Evolutionary conservation across 2,329 filamentous ascomycete species (phyloP).

Genomic region (Colletotrichum abscissum): DNA sequence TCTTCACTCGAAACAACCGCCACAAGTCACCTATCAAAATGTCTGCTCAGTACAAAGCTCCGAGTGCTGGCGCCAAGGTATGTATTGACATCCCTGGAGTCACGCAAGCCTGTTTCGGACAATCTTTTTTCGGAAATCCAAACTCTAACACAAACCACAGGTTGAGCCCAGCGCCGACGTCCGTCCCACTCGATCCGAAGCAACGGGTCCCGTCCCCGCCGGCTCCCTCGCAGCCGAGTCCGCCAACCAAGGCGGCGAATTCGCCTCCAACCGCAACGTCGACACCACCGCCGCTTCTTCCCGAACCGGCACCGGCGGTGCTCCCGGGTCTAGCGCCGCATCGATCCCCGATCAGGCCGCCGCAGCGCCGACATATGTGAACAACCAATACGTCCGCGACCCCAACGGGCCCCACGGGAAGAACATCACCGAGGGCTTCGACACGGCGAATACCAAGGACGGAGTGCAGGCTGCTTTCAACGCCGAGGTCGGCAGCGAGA

Average conservation of each 20-base stretch:
- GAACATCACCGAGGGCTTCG: constrained; percentile 52
- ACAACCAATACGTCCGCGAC: constrained; percentile 46
- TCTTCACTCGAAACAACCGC: neutral
- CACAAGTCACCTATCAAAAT: neutral
- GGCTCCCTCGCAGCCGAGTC: constrained; percentile 86
- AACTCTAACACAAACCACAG: constrained; percentile 44
- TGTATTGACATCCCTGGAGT: neutral
- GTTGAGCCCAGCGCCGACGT: constrained; percentile 60
- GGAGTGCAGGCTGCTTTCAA: constrained; percentile 52
- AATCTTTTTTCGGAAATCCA: neutral
- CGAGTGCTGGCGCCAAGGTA: constrained; percentile 33
- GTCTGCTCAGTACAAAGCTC: constrained; percentile 19
- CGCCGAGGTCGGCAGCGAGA: constrained; percentile 56
- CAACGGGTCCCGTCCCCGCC: constrained; percentile 70
- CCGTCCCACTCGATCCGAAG: constrained; percentile 64
- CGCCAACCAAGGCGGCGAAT: constrained; percentile 66
- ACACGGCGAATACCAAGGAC: constrained; percentile 46
- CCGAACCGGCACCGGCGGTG: constrained; percentile 5
- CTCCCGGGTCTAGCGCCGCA: constrained; percentile 19
- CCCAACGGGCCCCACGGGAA: constrained; percentile 54
- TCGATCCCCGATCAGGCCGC: constrained; percentile 36
- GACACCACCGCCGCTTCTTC: constrained; percentile 53
- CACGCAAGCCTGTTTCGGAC: neutral
- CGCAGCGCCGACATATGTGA: constrained; percentile 52
- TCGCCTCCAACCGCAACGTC: constrained; percentile 68